A percentile compares a stretch with the other conserved stretches of the same genome.
Conservation (phyloP, 192 early-diverging fungal genomes). For the Backusella macrospora region DNA sequence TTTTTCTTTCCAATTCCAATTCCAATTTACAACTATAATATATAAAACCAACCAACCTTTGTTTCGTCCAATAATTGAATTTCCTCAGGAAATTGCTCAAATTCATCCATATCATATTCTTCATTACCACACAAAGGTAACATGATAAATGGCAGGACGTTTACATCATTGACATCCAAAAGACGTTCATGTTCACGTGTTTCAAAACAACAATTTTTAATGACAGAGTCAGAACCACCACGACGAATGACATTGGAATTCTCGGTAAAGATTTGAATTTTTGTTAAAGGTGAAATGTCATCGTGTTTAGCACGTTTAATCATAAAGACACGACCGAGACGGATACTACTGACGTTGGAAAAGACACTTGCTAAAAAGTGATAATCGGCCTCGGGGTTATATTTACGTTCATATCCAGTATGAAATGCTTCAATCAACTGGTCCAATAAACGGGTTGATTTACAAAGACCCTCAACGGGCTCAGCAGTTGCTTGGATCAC, state of each 20-base stretch:
- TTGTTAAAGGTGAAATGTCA: constrained; percentile 73
- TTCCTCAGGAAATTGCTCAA: constrained; percentile 93
- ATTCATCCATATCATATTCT: constrained; percentile 92
- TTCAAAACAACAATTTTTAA: constrained; percentile 91
- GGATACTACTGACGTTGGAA: constrained; percentile 76
- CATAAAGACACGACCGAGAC: constrained; percentile 71
- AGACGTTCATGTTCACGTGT: constrained; percentile 67
- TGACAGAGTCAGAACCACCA: constrained; percentile 81
- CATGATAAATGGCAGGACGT: constrained; percentile 85
- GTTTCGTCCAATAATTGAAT: constrained; percentile 81
- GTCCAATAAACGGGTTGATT: constrained; percentile 63
- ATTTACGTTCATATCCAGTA: constrained; percentile 74
- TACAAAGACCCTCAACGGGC: constrained; percentile 44
- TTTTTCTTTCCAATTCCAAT: not conserved
- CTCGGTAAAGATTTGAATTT: constrained; percentile 85
- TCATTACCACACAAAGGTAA: constrained; percentile 91
- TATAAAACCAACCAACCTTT: constrained; percentile 49
- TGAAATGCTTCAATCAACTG: constrained; percentile 91
- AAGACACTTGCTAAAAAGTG: constrained; percentile 92
- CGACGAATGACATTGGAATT: constrained; percentile 84
- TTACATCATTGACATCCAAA: constrained; percentile 70
- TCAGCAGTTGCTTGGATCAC: constrained; percentile 50
- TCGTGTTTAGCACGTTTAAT: constrained; percentile 67
- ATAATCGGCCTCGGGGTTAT: constrained; percentile 81
- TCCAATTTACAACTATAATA: too few species aligned